phyloP scores from a whole-genome alignment of 2,329 filamentous ascomycete species.

The Trichoderma oligosporum region DNA sequence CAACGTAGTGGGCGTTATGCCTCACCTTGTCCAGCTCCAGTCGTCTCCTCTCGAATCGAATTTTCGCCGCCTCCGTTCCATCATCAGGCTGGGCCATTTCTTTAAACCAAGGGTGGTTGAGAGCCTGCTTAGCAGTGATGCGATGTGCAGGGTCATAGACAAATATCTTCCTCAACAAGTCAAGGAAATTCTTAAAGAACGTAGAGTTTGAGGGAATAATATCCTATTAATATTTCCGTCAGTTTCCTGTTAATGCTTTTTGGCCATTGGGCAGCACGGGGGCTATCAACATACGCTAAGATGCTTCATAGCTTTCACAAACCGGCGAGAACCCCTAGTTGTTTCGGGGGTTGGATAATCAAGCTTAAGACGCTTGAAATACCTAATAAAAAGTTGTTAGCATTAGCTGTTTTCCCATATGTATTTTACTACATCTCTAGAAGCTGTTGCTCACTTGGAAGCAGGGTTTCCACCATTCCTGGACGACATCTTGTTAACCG shows the following conservation, averaged over 20 bases:
- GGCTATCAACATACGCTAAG: slow-evolving; percentile 49
- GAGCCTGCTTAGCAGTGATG: slow-evolving; percentile 63
- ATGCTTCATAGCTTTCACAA: slow-evolving; percentile 69
- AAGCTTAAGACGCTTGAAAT: slow-evolving; percentile 62
- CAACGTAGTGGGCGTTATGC: slow-evolving; percentile 24
- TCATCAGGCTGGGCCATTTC: slow-evolving; percentile 61
- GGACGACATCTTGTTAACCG: slow-evolving; percentile 49
- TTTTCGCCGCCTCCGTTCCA: slow-evolving; percentile 64
- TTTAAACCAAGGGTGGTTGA: slow-evolving; percentile 66
- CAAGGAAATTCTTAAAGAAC: slow-evolving; percentile 61
- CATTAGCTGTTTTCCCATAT: not conserved
- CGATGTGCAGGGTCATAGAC: slow-evolving; percentile 63
- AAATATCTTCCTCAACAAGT: slow-evolving; percentile 63
- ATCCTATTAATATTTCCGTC: slow-evolving; percentile 44
- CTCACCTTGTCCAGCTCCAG: slow-evolving; percentile 36
- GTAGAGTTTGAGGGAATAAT: slow-evolving; percentile 58
- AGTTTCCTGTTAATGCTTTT: not conserved
- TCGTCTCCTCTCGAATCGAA: slow-evolving; percentile 51
- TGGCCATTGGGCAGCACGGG: no score
- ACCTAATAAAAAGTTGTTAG: slow-evolving; percentile 40
- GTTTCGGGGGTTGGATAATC: slow-evolving; percentile 64
- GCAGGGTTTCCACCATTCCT: slow-evolving; percentile 57
- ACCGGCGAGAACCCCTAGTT: slow-evolving; percentile 59
- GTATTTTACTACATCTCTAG: not conserved
- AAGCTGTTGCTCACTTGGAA: slow-evolving; percentile 53